phyloP scores from a whole-genome alignment of 805 yeast species.

The Wickerhamomyces strasburgensis region DNA sequence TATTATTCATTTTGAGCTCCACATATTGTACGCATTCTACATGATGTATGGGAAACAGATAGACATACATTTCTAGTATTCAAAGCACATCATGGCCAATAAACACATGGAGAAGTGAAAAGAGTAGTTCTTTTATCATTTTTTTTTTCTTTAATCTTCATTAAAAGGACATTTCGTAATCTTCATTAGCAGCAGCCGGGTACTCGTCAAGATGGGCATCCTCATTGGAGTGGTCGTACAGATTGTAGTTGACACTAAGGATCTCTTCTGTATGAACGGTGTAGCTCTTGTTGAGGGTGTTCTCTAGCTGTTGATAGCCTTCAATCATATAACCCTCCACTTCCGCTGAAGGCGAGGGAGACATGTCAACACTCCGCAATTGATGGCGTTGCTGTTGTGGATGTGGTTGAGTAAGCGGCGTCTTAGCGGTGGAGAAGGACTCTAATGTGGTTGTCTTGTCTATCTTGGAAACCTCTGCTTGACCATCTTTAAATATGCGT shows the following conservation, averaged over 20 bases:
- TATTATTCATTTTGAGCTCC: too few species aligned
- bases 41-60: too few species aligned
- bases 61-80: too few species aligned
- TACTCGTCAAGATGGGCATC: slow-evolving; percentile 18
- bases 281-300: slow-evolving; percentile 18
- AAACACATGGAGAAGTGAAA: background rate
- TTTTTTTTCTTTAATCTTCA: background rate
- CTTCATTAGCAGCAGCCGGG: slow-evolving; percentile 16
- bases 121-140: background rate
- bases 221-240: slow-evolving; percentile 22
- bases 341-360: slow-evolving; percentile 22
- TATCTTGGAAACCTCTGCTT: slow-evolving; percentile 15
- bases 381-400: background rate
- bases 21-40: too few species aligned
- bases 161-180: slow-evolving; percentile 19
- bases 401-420: background rate
- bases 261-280: slow-evolving; percentile 22
- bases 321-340: slow-evolving; percentile 25
- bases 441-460: slow-evolving; percentile 15
- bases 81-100: background rate
- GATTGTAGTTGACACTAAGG: slow-evolving; percentile 21
- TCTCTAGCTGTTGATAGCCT: slow-evolving; percentile 20
- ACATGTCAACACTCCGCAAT: slow-evolving; percentile 1
- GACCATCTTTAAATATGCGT: slow-evolving; percentile 16
- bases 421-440: slow-evolving; percentile 4